A percentile compares a stretch with the other conserved stretches of the same genome.
Evolutionary conservation across 768 basidiomycete genomes (phyloP).

Genomic region (Tricholoma furcatifolium): DNA sequence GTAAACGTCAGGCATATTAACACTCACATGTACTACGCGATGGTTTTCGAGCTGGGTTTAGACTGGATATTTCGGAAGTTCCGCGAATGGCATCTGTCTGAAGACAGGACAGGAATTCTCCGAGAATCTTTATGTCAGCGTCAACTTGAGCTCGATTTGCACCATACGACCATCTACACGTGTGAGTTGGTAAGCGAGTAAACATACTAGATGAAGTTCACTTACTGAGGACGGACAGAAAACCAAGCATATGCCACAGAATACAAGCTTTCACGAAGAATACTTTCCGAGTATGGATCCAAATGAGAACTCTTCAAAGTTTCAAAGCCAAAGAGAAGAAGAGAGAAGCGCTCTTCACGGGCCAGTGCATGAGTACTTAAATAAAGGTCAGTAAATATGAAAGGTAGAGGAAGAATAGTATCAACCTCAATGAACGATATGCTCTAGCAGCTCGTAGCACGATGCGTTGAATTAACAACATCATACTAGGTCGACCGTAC

Average conservation of each 20-base stretch:
- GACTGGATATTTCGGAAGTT: constrained; percentile 55
- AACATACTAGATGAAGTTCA: not conserved
- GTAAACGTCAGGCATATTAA: not conserved
- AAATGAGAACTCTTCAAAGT: constrained; percentile 84
- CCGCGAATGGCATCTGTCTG: constrained; percentile 72
- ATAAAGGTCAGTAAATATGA: constrained; percentile 2
- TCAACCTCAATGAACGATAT: constrained; percentile 72
- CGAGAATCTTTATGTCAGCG: constrained; percentile 83
- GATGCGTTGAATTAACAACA: constrained; percentile 83
- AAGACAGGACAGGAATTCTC: constrained; percentile 78
- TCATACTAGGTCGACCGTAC: constrained; percentile 80
- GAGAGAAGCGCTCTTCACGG: constrained; percentile 85
- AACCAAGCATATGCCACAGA: constrained; percentile 89
- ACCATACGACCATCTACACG: constrained; percentile 93
- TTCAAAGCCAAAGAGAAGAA: constrained; percentile 92
- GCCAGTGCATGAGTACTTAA: constrained; percentile 87
- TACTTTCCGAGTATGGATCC: constrained; percentile 78
- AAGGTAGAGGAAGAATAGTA: not conserved
- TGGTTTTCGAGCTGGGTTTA: constrained; percentile 49
- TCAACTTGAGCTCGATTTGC: constrained; percentile 88
- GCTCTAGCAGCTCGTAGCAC: constrained; percentile 78
- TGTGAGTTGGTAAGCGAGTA: constrained; percentile 2
- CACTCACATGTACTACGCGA: constrained; percentile 42
- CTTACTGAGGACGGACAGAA: constrained; percentile 88
- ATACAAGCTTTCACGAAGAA: constrained; percentile 76